Percentiles rank a stretch among this genome's conserved stretches.
Evolutionary conservation across 768 basidiomycete species (phyloP).

Genomic region (Mycena vitilis): DNA sequence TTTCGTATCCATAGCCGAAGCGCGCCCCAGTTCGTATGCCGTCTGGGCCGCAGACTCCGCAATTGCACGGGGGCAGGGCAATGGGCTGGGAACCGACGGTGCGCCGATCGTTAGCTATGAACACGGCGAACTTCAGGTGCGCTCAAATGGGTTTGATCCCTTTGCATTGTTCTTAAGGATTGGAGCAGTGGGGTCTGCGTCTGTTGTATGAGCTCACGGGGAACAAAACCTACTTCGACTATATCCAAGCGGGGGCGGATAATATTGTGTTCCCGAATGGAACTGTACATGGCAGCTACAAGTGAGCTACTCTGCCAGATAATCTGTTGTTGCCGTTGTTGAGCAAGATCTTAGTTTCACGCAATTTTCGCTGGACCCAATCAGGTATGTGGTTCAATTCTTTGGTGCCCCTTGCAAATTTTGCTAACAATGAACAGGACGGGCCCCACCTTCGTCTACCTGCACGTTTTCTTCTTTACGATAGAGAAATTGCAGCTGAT

Average conservation of each 20-base stretch:
- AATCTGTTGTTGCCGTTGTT: not conserved
- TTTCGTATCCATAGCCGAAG: conserved; percentile 9
- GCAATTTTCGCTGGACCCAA: conserved; percentile 50
- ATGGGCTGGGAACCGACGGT: conserved; percentile 50
- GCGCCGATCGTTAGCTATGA: conserved; percentile 53
- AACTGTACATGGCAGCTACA: conserved; percentile 52
- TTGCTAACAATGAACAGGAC: conserved; percentile 40
- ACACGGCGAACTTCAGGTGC: conserved; percentile 37
- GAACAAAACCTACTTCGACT: conserved; percentile 55
- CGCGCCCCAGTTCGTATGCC: conserved; percentile 53
- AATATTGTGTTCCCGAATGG: conserved; percentile 54
- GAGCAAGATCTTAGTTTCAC: conserved; percentile 39
- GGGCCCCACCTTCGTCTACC: conserved; percentile 53
- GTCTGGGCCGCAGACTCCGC: conserved; percentile 60
- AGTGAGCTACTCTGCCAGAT: conserved; percentile 40
- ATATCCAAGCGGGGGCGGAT: conserved; percentile 51
- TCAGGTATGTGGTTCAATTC: conserved; percentile 42
- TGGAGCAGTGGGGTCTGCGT: conserved; percentile 54
- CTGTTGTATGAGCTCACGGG: conserved; percentile 55
- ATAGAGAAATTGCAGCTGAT: no score
- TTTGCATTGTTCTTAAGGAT: conserved; percentile 38
- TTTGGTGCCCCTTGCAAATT: not conserved
- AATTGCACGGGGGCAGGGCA: conserved; percentile 56
- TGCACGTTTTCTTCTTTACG: no score
- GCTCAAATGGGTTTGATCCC: not conserved